These are phyloP conservation scores for Pichia sp. DNA, from an alignment of 1,139 yeast genomes.

Conservation along the genomic window DNA sequence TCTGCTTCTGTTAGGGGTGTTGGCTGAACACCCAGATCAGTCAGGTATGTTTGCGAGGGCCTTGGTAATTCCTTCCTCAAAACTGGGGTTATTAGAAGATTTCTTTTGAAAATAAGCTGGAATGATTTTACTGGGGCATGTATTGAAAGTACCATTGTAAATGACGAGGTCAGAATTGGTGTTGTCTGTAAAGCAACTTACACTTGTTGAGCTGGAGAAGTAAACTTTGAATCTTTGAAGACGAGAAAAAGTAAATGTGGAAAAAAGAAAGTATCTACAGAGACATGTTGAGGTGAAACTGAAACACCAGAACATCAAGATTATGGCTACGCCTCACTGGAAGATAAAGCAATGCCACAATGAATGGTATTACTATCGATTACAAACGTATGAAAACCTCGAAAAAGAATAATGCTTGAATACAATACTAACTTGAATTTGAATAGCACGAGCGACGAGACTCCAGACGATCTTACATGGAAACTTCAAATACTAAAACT, in stretches of 20 bases:
- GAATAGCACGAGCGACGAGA: constrained; percentile 3
- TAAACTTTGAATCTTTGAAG: too few relatives aligned
- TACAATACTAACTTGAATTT: neutral
- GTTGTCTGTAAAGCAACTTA: too few relatives aligned
- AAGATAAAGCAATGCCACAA: neutral
- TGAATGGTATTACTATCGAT: constrained; percentile 10
- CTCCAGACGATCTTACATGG: constrained; percentile 37
- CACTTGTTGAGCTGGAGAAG: too few relatives aligned
- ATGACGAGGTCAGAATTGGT: too few relatives aligned
- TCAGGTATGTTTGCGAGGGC: constrained; percentile 16
- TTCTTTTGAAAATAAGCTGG: neutral
- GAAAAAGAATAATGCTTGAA: neutral
- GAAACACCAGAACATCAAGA: too few relatives aligned
- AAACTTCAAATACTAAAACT: constrained; percentile 31
- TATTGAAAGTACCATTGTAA: too few relatives aligned
- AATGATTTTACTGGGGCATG: too few relatives aligned
- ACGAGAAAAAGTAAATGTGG: too few relatives aligned
- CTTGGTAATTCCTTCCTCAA: constrained; percentile 13
- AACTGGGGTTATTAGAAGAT: neutral
- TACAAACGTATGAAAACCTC: constrained; percentile 12
- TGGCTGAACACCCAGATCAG: constrained; percentile 20
- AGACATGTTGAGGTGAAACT: too few relatives aligned
- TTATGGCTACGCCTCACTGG: too few relatives aligned
- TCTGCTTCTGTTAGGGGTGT: constrained; percentile 18
- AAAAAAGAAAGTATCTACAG: too few relatives aligned